These are phyloP conservation scores for Ophiognomonia clavigignenti-juglandacearum DNA, from an alignment of 2,329 filamentous ascomycete species.

Conservation along the genomic window DNA sequence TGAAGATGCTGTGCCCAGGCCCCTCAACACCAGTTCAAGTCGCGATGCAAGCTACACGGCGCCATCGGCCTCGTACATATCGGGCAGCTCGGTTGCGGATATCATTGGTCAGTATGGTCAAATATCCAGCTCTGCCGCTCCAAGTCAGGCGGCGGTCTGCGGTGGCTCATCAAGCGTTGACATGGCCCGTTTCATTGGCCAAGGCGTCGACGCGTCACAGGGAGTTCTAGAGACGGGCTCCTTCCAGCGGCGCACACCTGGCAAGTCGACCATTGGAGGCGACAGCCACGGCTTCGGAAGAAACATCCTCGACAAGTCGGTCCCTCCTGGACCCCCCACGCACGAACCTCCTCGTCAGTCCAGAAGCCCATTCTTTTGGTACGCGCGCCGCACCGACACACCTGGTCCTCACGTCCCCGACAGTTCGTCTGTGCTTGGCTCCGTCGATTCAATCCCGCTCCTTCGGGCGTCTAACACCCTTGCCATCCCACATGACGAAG, in stretches of 20 bases:
- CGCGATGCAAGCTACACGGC: neutral
- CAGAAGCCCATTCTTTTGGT: neutral
- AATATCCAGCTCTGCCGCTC: constrained; percentile 8
- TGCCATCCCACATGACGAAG: neutral
- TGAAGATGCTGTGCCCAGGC: neutral
- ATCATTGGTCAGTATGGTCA: constrained; percentile 28
- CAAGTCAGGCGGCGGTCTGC: neutral
- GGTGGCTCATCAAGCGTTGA: neutral
- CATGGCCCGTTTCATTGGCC: neutral
- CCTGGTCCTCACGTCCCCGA: neutral
- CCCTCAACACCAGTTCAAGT: neutral
- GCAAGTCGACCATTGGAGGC: no score
- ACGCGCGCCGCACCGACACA: no score
- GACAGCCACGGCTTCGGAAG: neutral
- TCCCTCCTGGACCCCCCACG: neutral
- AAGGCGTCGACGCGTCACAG: neutral
- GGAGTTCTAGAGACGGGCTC: neutral
- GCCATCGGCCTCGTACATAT: constrained; percentile 17
- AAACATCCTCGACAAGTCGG: neutral
- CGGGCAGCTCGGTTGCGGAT: constrained; percentile 27
- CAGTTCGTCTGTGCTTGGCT: neutral
- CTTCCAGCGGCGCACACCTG: no score
- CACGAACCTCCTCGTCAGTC: neutral
- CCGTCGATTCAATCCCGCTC: neutral
- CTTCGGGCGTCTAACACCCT: neutral